A percentile compares a stretch with the other conserved stretches of the same genome.
These are phyloP conservation scores for Serpula lacrymans DNA, from an alignment of 768 basidiomycete species.

Conservation along the genomic window DNA sequence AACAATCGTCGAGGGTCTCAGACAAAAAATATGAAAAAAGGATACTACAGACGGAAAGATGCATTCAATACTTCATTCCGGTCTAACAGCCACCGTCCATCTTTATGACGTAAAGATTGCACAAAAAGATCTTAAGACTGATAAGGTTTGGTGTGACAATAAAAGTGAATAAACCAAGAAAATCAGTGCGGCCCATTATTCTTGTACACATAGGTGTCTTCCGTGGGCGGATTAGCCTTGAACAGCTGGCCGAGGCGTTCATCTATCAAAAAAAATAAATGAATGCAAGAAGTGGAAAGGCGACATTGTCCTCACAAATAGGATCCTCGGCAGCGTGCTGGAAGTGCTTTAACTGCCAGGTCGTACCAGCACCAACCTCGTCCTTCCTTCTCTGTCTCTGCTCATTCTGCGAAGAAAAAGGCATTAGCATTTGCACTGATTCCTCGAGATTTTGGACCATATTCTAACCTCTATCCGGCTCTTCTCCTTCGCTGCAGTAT, in stretches of 20 bases:
- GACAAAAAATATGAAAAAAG: too few species aligned
- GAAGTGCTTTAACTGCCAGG: slow-evolving; percentile 82
- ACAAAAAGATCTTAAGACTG: too few species aligned
- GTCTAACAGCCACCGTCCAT: too few species aligned
- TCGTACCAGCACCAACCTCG: slow-evolving; percentile 66
- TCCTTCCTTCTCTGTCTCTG: slow-evolving; percentile 87
- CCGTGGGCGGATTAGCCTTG: slow-evolving; percentile 62
- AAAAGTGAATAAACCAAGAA: background rate
- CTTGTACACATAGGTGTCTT: slow-evolving; percentile 74
- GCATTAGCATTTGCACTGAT: background rate
- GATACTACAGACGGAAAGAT: too few species aligned
- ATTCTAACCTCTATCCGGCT: slow-evolving; percentile 76
- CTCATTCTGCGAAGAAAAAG: slow-evolving; percentile 60
- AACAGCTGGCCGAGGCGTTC: slow-evolving; percentile 57
- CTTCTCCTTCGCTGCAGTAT: slow-evolving; percentile 87
- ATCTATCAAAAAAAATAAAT: slow-evolving; percentile 37
- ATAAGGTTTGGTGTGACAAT: too few species aligned
- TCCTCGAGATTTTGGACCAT: background rate
- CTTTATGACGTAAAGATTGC: too few species aligned
- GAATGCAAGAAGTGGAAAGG: background rate
- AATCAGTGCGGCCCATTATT: slow-evolving; percentile 46
- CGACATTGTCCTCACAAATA: slow-evolving; percentile 51
- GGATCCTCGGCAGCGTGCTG: slow-evolving; percentile 64
- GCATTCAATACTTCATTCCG: too few species aligned
- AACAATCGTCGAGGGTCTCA: too few species aligned